Evolutionary conservation across 768 basidiomycete genomes (phyloP), one percentile per base, ranked within the genome.

Genomic region (Suillus tomentosus): DNA sequence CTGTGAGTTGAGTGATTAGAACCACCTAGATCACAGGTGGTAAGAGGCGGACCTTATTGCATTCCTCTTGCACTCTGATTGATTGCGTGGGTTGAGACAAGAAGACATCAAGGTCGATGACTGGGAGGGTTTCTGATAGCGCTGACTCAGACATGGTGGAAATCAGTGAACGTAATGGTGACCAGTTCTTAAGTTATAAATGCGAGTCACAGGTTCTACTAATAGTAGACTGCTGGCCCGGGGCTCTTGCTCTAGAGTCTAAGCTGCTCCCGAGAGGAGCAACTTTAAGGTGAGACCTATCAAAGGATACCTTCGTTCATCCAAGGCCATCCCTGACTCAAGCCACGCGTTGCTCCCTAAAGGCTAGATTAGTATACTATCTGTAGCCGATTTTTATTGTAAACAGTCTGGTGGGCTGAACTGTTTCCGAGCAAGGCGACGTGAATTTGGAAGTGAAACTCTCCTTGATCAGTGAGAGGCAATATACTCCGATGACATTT

Each of bases 41-140:
- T 65, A 3, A 36, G 53, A 48, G 40, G 62, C 40, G 53, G 45
- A 85, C 92, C 82, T 87, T 91, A 67, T 77, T 80, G 72, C 90
- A 92, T 69, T 93, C 91, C n/a, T 78, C 71, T 22, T 77, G 68
- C 0, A 87, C 84, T 17, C 74, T 78, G 13, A 78, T 76, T n/a
- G 87, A 84, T 54, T 79, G 73, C 48, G 68, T 70, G 53, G 80
- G 73, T 24, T 79, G 76, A 9, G 81, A 77, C 37, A 85, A 80
- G 69, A 91, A 94, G 62, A 91, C 63, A 75, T 95, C 90, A 58
- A 95, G 83, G 78, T 94, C 85, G 73, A 95, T 79, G 68, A 93
- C 79, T 0, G 93, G 93, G 17, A 95, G 78, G 27, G 87, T 79
- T 53, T 77, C 70, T 42, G 76, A 80, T 69, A 82, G 82, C 59